phyloP scores from a whole-genome alignment of 108 stramenopile genomes.

The Cyclotella baltica region DNA sequence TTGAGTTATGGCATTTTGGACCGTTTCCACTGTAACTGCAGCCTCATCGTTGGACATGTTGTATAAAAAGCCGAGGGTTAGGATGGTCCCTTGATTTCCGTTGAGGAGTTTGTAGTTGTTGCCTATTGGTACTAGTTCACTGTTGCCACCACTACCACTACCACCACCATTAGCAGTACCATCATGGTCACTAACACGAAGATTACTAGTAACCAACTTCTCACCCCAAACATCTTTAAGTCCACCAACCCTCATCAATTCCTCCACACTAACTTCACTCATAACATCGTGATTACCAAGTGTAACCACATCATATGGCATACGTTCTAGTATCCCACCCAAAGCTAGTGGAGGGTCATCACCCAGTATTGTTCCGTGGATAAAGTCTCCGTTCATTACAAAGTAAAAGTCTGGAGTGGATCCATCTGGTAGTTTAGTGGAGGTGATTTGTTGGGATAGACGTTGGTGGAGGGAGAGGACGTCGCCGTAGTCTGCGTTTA shows the following conservation, averaged over 20 bases:
- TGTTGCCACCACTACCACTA: background rate
- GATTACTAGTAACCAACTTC: slow-evolving; percentile 74
- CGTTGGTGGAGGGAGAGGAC: slow-evolving; percentile 73
- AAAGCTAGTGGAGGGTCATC: slow-evolving; percentile 61
- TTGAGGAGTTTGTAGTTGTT: slow-evolving; percentile 59
- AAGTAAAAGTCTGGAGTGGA: slow-evolving; percentile 62
- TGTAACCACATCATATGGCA: slow-evolving; percentile 79
- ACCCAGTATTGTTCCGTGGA: slow-evolving; percentile 80
- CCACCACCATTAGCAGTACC: background rate
- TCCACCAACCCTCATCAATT: slow-evolving; percentile 58
- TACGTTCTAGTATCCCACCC: slow-evolving; percentile 68
- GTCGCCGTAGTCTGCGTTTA: slow-evolving; percentile 79
- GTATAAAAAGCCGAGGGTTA: slow-evolving; percentile 87
- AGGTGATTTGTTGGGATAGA: slow-evolving; percentile 37
- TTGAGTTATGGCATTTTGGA: slow-evolving; percentile 57
- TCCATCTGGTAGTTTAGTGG: slow-evolving; percentile 4
- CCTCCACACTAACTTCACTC: slow-evolving; percentile 43
- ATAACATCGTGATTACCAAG: slow-evolving; percentile 85
- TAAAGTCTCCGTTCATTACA: slow-evolving; percentile 88
- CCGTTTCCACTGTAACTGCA: slow-evolving; percentile 55
- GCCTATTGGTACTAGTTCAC: slow-evolving; percentile 53
- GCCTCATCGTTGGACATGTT: slow-evolving; percentile 52
- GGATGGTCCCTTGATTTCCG: slow-evolving; percentile 59
- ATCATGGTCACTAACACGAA: slow-evolving; percentile 23
- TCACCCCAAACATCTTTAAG: slow-evolving; percentile 79